A percentile compares a stretch with the other conserved stretches of the same genome.
phyloP scores from a whole-genome alignment of 345 rosid species.

The Moringa oleifera region DNA sequence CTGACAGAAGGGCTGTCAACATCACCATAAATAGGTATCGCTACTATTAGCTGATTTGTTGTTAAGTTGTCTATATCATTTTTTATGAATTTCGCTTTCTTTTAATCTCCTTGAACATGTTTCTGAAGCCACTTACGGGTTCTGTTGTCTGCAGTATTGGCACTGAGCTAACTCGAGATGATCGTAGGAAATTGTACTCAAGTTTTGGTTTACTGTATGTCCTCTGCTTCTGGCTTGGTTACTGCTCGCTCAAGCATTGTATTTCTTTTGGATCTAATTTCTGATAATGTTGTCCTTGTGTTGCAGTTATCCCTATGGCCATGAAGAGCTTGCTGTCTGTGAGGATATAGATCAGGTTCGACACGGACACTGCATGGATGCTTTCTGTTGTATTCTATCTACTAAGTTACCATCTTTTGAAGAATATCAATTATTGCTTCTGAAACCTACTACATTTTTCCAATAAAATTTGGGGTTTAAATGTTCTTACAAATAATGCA shows the following conservation, averaged over 20 bases:
- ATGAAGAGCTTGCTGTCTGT: slow-evolving; percentile 83
- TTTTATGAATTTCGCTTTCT: not conserved
- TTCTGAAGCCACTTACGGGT: not conserved
- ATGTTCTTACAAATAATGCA: not conserved
- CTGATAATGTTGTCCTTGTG: slow-evolving; percentile 16
- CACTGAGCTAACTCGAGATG: slow-evolving; percentile 98
- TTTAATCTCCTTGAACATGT: not conserved
- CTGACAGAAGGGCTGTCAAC: slow-evolving; percentile 95
- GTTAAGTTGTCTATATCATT: not conserved
- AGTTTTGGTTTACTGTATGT: slow-evolving; percentile 91
- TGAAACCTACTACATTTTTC: not conserved
- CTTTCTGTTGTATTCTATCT: not conserved
- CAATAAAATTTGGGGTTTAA: too few relatives aligned
- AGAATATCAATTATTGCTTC: not conserved
- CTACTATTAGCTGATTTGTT: slow-evolving; percentile 2
- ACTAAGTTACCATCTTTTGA: not conserved
- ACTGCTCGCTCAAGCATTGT: not conserved
- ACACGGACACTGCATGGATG: not conserved
- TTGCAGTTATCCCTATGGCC: slow-evolving; percentile 76
- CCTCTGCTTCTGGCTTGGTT: slow-evolving; percentile 5
- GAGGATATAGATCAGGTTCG: slow-evolving; percentile 87
- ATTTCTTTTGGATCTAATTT: not conserved
- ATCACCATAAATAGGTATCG: slow-evolving; percentile 84
- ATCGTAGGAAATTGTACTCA: slow-evolving; percentile 90
- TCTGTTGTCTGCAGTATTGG: slow-evolving; percentile 63